These are phyloP conservation scores for Phytophthora hibernalis DNA, from an alignment of 352 stramenopile genomes.

Conservation along the genomic window DNA sequence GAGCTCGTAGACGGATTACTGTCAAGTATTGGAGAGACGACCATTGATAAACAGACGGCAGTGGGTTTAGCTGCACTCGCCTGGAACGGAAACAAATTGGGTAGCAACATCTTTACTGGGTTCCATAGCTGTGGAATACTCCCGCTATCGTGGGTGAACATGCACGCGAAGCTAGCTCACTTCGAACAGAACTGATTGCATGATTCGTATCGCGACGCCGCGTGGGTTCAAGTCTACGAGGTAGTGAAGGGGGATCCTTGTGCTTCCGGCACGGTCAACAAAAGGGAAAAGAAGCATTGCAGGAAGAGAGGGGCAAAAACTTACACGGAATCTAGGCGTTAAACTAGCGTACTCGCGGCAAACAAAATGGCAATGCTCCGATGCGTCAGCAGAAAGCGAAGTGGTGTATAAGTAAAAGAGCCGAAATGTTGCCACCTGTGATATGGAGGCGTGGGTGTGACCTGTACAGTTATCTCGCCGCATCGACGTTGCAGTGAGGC, in stretches of 20 bases:
- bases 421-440: too few relatives aligned
- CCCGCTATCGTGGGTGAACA: conserved; percentile 3
- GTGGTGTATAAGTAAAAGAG: too few relatives aligned
- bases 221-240: not conserved
- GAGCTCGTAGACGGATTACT: not conserved
- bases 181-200: conserved; percentile 3
- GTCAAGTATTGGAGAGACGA: not conserved
- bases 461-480: too few relatives aligned
- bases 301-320: too few relatives aligned
- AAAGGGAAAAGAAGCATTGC: not conserved
- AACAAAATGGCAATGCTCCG: too few relatives aligned
- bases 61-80: not conserved
- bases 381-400: too few relatives aligned
- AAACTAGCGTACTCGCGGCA: too few relatives aligned
- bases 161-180: not conserved
- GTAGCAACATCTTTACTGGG: not conserved
- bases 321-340: too few relatives aligned
- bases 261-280: not conserved
- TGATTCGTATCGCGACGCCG: not conserved
- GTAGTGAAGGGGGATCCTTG: not conserved
- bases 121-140: conserved; percentile 4
- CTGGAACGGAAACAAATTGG: not conserved
- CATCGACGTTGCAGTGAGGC: too few relatives aligned
- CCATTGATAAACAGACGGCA: conserved; percentile 1
- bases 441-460: too few relatives aligned